Percentiles rank a stretch among this genome's conserved stretches.
phyloP scores from a whole-genome alignment of 768 basidiomycete species.

The Pleurotus tuoliensis region DNA sequence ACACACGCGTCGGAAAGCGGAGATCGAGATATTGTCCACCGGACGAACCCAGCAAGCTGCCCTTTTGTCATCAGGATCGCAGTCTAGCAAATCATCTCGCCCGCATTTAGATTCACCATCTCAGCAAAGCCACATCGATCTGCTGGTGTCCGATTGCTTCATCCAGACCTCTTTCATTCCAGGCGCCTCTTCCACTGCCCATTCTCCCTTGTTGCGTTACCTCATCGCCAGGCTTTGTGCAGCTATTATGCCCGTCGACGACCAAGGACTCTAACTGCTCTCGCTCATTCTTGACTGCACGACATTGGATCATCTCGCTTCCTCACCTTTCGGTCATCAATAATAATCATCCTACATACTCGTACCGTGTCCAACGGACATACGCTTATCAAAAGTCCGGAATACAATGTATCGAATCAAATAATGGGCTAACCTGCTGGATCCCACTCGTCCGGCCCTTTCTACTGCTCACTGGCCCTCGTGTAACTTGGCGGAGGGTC shows the following conservation, averaged over 20 bases:
- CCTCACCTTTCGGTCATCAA: no score
- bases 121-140: no score
- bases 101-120: no score
- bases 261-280: no score
- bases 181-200: background rate
- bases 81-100: background rate
- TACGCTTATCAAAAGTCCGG: background rate
- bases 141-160: no score
- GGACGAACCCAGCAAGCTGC: slow-evolving; percentile 7
- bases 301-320: no score
- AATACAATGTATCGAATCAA: background rate
- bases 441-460: no score
- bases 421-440: no score
- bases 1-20: slow-evolving; percentile 82
- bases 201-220: slow-evolving; percentile 1
- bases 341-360: background rate
- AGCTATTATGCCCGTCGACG: no score
- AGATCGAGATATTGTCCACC: slow-evolving; percentile 70
- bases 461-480: background rate
- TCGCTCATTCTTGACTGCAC: no score
- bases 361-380: background rate
- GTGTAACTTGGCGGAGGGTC: slow-evolving; percentile 13
- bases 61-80: slow-evolving; percentile 5
- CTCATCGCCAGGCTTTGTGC: background rate
- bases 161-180: background rate